Evolutionary conservation across 2,329 filamentous ascomycete species (phyloP), one percentile per base, ranked within the genome.

Genomic region (Escovopsis weberi): DNA sequence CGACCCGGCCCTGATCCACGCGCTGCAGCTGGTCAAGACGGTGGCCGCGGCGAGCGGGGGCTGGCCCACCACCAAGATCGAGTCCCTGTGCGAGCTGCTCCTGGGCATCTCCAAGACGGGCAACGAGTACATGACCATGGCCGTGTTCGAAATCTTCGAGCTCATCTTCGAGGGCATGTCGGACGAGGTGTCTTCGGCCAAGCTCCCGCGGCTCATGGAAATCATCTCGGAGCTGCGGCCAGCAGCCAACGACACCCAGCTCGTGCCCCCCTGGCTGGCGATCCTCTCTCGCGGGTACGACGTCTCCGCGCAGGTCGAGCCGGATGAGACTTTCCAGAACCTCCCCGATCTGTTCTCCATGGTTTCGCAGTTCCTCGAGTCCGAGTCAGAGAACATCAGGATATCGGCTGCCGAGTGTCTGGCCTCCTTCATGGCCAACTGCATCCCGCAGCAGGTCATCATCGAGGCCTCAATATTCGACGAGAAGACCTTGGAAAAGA

Each of bases 11-110:
- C 69, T 96, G 40, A 94, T 96, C 50, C 91, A 96, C 58, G 82
- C 88, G 2, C 68, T 98, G 48, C 89, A 98, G 55, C 69, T 98
- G 43, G 82, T 94, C 50, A 95, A 94, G 70, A 84, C 85, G 0
- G 77, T 98, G 46, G 87, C 91, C 1, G 72, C 75, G 3, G 86
- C 85, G 5, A 89, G 86, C 45, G 85, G 86, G 35, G 91, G 91
- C 40, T 98, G 91, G 91, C 91, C 91, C 1, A 94, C 83, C 66
- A 86, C 83, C 67, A 94, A 94, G 65, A 94, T 95, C 43, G 91
- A 98, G 63, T 71, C 82, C 2, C 68, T 98, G 32, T 95, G 88
- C 60, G 88, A 96, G 61, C 67, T 94, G 42, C 67, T 98, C 45
- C 75, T 98, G 51, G 79, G 80, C 51, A 94, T 96, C 47, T 89